Base-by-base conservation (phyloP, 257 asterid species). In the Przewalskia tangutica region DNA sequence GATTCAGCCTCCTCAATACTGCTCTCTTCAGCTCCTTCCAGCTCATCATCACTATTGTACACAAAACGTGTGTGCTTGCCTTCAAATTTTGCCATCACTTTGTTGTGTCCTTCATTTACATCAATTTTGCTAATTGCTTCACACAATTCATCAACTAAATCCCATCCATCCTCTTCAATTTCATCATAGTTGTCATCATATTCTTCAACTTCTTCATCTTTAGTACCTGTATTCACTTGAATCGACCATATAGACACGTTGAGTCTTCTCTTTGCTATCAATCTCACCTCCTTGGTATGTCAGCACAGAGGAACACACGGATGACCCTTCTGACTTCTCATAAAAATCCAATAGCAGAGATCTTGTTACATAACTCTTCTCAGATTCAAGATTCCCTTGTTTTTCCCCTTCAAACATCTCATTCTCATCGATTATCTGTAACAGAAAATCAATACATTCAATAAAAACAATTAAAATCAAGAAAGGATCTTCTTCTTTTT, bases 11-110 rank as follows among this genome's bases (percentile, higher is more conserved):
- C 32, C 32, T 64, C 89, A 66, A 66, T 13, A 66, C 44, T 66
- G 27, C 76, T 36, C 80, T 86, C 90, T 66, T 88, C 94, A 82
- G 86, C 90, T 50, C 86, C 89, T 63, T 85, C 91, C 66, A 93
- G 84, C 87, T 91, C 98, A 44, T 86, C 97, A 11, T 94, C 97
- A 75, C 97, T 91, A 82, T 90, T 84, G 88, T 94, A 95, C 56
- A 89, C 81, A 64, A 94, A 95, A 18, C 94, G 67, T 0, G 89
- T 88, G 85, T 92, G 99, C 83, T 93, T 95, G 10, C 98, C 96
- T 4, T 44, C 59, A 53, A 91, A 91, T 65, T 77, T 83, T 0
- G 84, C 78, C 84, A 38, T 77, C 6, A 44, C 14, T 23, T 53
- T 55, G 50, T 46, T 55, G 42, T 46, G 85, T 0, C 7, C 77